Evolutionary conservation across 257 asterid genomes (phyloP).

Genomic region (Linaria vulgaris): DNA sequence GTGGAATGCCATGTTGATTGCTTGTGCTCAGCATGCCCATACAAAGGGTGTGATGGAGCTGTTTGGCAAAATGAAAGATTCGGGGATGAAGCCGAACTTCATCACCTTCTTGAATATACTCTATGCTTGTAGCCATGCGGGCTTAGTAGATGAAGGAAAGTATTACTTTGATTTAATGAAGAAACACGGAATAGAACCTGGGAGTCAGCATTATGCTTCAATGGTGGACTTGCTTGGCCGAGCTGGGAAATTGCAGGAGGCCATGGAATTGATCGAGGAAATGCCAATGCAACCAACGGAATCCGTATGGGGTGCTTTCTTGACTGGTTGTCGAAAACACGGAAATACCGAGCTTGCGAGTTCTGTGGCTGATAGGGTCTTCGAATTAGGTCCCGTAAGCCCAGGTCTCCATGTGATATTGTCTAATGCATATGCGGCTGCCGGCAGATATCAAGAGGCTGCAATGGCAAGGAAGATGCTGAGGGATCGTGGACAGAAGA

Average conservation of each 20-base stretch:
- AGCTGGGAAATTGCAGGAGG: constrained; percentile 78
- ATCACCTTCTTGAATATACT: constrained; percentile 68
- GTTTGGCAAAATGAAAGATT: constrained; percentile 47
- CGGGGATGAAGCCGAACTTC: constrained; percentile 60
- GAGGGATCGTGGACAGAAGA: constrained; percentile 69
- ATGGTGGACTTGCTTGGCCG: constrained; percentile 89
- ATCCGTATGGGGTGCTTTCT: constrained; percentile 82
- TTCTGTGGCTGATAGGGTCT: constrained; percentile 77
- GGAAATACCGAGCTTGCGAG: constrained; percentile 61
- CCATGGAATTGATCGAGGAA: constrained; percentile 52
- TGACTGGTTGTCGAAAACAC: constrained; percentile 81
- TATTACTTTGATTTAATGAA: constrained; percentile 63
- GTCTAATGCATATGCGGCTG: constrained; percentile 74
- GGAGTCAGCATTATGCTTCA: constrained; percentile 78
- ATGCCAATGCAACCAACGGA: constrained; percentile 86
- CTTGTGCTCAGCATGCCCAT: constrained; percentile 78
- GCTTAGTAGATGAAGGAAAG: constrained; percentile 65
- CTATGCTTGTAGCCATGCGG: constrained; percentile 83
- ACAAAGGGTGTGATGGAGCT: constrained; percentile 53
- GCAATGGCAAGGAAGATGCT: constrained; percentile 79
- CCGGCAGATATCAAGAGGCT: constrained; percentile 83
- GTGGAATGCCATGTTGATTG: constrained; percentile 80
- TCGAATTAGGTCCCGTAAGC: constrained; percentile 61
- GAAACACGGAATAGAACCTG: constrained; percentile 56
- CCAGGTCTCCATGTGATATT: constrained; percentile 71